Evolutionary conservation across 352 stramenopile species (phyloP), one percentile per base, ranked within the genome.

Genomic region (Phytopythium boreale): DNA sequence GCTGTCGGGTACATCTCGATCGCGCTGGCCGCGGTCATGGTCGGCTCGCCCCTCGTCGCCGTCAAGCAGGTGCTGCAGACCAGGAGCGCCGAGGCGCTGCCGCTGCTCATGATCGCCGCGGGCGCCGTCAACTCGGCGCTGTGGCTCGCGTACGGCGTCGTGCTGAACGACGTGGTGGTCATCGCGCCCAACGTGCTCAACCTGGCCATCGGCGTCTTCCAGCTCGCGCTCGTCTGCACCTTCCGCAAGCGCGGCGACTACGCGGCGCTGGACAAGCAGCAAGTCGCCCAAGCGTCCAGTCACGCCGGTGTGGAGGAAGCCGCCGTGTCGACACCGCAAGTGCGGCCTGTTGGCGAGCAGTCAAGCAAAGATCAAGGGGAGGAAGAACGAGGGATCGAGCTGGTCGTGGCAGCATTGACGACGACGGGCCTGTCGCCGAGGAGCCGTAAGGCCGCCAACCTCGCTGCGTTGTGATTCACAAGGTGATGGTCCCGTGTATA

Each of bases 151-250:
- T 90, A 87, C 46, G 81, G 81, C 0, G 55, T 89, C 43, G 66
- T 90, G 39, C 47, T 82, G 34, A 34, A 65, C 6, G 72, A 93
- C 67, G 31, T 65, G 12, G 82, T 93, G 51, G 76, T 93, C 15
- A 76, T 89, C 37, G 62, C 80, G 1, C 82, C 82, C 4, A 92
- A 91, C 55, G 61, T 71, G 14, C 65, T 85, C 51, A 91, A 91
- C 59, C 63, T 91, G 47, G 67, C 72, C 17, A 67, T 93, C 8
- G 79, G 81, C 4, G 67, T 69, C 29, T 61, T 87, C 15, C 82
- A 93, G 56, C 65, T 93, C 27, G 55, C 51, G 34, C 73, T 93
- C 19, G 78, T 88, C 53, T 71, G 61, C 4, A 41, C 71, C 31
- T 80, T 76, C 63, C 65, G 69, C 0, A 66, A 67, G 29, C 37